Conservation (phyloP, 805 yeast genomes). For the Isabelozyma rhagii region DNA sequence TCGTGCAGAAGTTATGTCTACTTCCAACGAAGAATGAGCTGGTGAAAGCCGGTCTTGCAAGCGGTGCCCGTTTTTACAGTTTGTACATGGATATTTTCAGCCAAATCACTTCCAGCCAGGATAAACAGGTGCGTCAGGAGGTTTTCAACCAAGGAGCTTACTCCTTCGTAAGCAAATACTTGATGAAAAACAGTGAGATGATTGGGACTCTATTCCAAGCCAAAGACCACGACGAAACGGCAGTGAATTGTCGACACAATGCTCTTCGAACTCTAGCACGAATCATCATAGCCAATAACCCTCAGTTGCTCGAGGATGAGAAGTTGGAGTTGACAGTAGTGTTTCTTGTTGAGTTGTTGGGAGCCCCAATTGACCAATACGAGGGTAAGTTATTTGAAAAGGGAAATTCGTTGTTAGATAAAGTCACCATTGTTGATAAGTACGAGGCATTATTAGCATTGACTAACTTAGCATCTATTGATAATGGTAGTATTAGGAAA, state of each 20-base stretch:
- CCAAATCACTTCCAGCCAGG: conserved; percentile 29
- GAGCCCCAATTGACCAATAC: conserved; percentile 26
- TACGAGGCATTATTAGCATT: conserved; percentile 61
- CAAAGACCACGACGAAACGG: conserved; percentile 6
- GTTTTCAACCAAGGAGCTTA: conserved; percentile 47
- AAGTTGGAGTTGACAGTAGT: conserved; percentile 43
- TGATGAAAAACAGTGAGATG: conserved; percentile 24
- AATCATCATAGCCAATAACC: conserved; percentile 43
- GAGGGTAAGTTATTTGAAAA: conserved; percentile 4
- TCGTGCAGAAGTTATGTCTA: conserved; percentile 6
- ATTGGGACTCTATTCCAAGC: conserved; percentile 17
- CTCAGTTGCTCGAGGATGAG: conserved; percentile 34
- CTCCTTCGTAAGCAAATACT: conserved; percentile 34
- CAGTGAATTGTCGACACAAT: conserved; percentile 19
- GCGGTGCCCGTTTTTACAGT: conserved; percentile 8
- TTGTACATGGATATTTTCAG: conserved; percentile 31
- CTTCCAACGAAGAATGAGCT: not conserved
- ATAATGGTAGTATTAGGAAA: conserved; percentile 31
- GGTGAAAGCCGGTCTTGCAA: not conserved
- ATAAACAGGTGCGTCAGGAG: conserved; percentile 23
- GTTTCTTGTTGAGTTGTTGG: conserved; percentile 46
- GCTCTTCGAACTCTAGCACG: conserved; percentile 45
- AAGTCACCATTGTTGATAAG: conserved; percentile 38
- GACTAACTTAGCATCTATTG: conserved; percentile 60
- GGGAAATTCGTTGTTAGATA: conserved; percentile 20